Evolutionary conservation across 495 filamentous ascomycete species (phyloP), one percentile per base, ranked within the genome.

Genomic region (Xylaria telfairii): DNA sequence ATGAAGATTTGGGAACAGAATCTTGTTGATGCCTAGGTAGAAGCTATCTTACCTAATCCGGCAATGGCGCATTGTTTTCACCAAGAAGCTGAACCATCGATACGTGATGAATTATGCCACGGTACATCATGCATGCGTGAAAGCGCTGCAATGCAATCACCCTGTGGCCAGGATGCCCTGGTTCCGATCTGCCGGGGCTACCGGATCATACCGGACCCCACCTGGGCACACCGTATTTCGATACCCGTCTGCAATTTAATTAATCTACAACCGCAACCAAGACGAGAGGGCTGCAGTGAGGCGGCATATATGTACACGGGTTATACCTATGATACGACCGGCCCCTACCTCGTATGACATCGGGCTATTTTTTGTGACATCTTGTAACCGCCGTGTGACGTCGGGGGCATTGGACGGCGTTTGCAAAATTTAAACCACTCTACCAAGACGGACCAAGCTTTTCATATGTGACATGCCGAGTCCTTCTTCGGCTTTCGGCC

Each of bases 101-200:
- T 17, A 37, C 30, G 56, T 12, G 56, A 13, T 37, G 26, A 37
- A 44, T 4, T n/a, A 28, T 49, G 24, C 8, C 21, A 34, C 62
- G 30, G 19, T n/a, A 65, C 26, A 51, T 37, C 28, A 65, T 49
- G 62, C 62, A 51, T 49, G 24, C 42, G 24, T 63, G 21, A 15
- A 17, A 63, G 30, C 8, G 60, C 60, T 63, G 37, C 60, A 63
- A 19, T 28, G 61, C 15, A 64, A 59, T 37, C 12, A 42, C 7
- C 7, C 24, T 37, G 30, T 51, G 30, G 61, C 41, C 9, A 49
- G 34, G 21, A 32, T 51, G 62, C 44, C 44, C 44, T 37, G 44
- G 42, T 37, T 3, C 28, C 62, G 42, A 65, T 49, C 62, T 24
- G n/a, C 62, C 44, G 62, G 60, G 24, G 24, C 60, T 44, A 63